Percentiles rank a stretch among this genome's conserved stretches.
phyloP scores from a whole-genome alignment of 2,329 filamentous ascomycete species.

The Cladophialophora chaetospira region DNA sequence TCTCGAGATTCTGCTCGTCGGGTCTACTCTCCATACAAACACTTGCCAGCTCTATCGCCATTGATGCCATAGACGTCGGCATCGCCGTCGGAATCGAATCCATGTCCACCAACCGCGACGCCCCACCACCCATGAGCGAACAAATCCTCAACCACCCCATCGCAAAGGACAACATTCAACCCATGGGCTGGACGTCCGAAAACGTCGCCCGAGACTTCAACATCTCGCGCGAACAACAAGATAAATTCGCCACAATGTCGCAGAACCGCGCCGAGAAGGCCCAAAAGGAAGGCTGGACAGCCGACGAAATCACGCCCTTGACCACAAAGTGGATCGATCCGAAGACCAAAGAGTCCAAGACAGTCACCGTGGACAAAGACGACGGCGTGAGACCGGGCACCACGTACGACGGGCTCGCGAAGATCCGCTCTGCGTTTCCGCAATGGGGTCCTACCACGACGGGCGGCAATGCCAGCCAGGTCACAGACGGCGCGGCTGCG shows the following conservation, averaged over 20 bases:
- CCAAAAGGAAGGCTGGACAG: constrained; percentile 84
- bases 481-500: constrained; percentile 92
- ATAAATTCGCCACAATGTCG: constrained; percentile 82
- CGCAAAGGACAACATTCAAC: constrained; percentile 92
- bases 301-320: constrained; percentile 85
- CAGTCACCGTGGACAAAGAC: constrained; percentile 78
- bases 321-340: constrained; percentile 86
- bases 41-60: constrained; percentile 85
- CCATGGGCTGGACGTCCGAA: constrained; percentile 95
- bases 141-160: constrained; percentile 77
- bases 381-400: constrained; percentile 85
- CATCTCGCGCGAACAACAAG: constrained; percentile 74
- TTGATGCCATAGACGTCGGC: constrained; percentile 92
- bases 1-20: constrained; percentile 93
- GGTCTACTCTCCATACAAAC: constrained; percentile 91
- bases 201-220: constrained; percentile 86
- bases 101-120: constrained; percentile 83
- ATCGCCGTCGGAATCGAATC: constrained; percentile 94
- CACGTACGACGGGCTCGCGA: constrained; percentile 79
- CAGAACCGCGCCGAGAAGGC: constrained; percentile 88
- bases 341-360: constrained; percentile 82
- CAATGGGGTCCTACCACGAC: constrained; percentile 85
- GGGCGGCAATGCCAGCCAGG: constrained; percentile 92
- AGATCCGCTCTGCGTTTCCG: constrained; percentile 87
- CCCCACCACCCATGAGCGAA: constrained; percentile 89